Evolutionary conservation across 176 grass and related monocot species (phyloP).

Genomic region (Oryza meridionalis): DNA sequence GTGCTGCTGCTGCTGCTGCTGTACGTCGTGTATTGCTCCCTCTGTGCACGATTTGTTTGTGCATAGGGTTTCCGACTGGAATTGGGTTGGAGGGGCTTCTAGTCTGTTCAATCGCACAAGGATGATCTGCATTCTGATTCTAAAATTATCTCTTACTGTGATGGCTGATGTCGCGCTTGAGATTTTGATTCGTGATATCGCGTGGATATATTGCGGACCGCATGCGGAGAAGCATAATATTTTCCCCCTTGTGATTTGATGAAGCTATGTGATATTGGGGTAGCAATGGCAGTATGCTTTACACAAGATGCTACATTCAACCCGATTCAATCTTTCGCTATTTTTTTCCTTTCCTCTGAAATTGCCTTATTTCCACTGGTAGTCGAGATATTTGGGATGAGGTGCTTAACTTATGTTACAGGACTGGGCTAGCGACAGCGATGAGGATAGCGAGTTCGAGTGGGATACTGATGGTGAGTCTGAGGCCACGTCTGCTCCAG

Average conservation of each 20-base stretch:
- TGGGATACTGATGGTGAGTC: conserved; percentile 46
- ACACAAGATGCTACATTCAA: not conserved
- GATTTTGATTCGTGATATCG: not conserved
- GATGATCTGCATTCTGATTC: not conserved
- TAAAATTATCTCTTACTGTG: not conserved
- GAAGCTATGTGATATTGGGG: not conserved
- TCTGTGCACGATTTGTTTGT: not conserved
- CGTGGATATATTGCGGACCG: not conserved
- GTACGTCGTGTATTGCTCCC: not conserved
- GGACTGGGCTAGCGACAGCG: conserved; percentile 47
- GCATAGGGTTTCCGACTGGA: not conserved
- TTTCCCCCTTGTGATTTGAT: not conserved
- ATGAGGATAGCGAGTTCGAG: conserved; percentile 37
- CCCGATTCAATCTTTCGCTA: not conserved
- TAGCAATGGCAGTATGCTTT: not conserved
- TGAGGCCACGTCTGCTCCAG: not conserved
- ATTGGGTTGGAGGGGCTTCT: not conserved
- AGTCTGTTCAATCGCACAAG: not conserved
- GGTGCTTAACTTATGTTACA: conserved; percentile 30
- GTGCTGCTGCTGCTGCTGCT: not conserved
- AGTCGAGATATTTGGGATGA: conserved; percentile 40
- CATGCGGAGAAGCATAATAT: not conserved
- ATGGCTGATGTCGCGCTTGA: not conserved
- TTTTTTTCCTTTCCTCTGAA: not conserved
- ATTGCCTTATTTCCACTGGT: not conserved